Conservation (phyloP, 768 basidiomycete genomes). For the Suillus brevipes region DNA sequence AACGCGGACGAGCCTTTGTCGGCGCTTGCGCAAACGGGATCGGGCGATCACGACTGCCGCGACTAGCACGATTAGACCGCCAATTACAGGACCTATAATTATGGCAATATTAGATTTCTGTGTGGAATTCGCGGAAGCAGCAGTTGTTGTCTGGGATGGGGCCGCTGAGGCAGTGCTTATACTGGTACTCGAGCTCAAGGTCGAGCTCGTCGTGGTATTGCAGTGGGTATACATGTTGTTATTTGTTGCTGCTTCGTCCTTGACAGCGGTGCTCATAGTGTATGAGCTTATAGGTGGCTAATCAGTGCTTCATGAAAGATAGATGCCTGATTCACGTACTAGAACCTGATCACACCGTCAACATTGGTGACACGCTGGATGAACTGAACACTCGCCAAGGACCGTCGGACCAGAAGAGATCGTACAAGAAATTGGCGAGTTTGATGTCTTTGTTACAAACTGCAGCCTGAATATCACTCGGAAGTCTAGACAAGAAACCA, state of each 20-base stretch:
- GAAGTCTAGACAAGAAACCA: constrained; percentile 17
- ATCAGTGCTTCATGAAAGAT: background rate
- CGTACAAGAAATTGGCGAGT: constrained; percentile 21
- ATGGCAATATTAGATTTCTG: background rate
- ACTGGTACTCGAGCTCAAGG: constrained; percentile 2
- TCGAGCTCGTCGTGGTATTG: constrained; percentile 10
- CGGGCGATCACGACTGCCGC: background rate
- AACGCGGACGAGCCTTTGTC: background rate
- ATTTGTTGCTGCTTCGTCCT: constrained; percentile 19
- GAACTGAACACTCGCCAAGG: constrained; percentile 16
- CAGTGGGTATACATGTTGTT: constrained; percentile 34
- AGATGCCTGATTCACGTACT: constrained; percentile 12
- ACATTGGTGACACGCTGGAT: background rate
- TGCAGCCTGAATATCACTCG: constrained; percentile 20
- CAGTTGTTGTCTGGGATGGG: constrained; percentile 1
- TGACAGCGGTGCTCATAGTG: constrained; percentile 18
- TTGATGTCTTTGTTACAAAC: constrained; percentile 25
- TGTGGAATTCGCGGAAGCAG: background rate
- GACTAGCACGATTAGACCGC: constrained; percentile 3
- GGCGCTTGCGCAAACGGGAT: constrained; percentile 3
- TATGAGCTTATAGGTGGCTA: constrained; percentile 16
- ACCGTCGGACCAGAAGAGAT: constrained; percentile 21
- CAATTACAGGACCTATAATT: constrained; percentile 9
- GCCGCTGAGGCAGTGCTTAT: constrained; percentile 4
- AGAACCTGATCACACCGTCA: constrained; percentile 10